Evolutionary conservation across 116 monocot species (phyloP).

Genomic region (Zostera marina): DNA sequence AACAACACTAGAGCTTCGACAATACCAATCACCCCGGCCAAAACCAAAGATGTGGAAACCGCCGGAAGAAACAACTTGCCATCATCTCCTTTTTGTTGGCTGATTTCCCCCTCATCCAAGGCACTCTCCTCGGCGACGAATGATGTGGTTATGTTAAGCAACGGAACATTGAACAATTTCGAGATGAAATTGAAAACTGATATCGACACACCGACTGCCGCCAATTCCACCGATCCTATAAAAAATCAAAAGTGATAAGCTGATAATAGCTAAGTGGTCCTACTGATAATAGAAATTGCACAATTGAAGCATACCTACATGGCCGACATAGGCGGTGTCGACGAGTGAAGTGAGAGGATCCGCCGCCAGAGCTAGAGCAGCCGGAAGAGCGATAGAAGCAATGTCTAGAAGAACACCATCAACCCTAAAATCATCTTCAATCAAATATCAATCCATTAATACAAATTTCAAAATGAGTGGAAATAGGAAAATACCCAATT

Average conservation of each 20-base stretch:
- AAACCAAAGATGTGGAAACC: constrained; percentile 68
- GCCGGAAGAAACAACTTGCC: constrained; percentile 60
- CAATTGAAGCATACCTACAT: constrained; percentile 39
- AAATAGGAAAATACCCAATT: no score
- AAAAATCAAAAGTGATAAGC: neutral
- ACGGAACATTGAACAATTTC: constrained; percentile 78
- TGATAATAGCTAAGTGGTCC: no score
- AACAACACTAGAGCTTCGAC: constrained; percentile 41
- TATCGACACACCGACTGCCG: constrained; percentile 76
- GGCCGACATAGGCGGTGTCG: constrained; percentile 83
- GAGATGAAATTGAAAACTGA: constrained; percentile 92
- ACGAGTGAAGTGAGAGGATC: constrained; percentile 70
- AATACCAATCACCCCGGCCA: constrained; percentile 78
- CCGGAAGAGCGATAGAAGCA: constrained; percentile 50
- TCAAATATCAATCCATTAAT: no score
- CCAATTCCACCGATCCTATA: constrained; percentile 74
- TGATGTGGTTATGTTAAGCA: constrained; percentile 92
- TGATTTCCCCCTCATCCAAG: constrained; percentile 6
- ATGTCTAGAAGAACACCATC: constrained; percentile 65
- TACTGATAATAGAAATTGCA: neutral
- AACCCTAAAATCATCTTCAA: constrained; percentile 18
- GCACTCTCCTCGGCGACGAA: constrained; percentile 96
- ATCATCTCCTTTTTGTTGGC: constrained; percentile 6
- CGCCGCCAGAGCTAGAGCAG: constrained; percentile 50
- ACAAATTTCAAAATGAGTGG: no score